Evolutionary conservation across 2,329 filamentous ascomycete species (phyloP).

Genomic region (Chaetomium strumarium): DNA sequence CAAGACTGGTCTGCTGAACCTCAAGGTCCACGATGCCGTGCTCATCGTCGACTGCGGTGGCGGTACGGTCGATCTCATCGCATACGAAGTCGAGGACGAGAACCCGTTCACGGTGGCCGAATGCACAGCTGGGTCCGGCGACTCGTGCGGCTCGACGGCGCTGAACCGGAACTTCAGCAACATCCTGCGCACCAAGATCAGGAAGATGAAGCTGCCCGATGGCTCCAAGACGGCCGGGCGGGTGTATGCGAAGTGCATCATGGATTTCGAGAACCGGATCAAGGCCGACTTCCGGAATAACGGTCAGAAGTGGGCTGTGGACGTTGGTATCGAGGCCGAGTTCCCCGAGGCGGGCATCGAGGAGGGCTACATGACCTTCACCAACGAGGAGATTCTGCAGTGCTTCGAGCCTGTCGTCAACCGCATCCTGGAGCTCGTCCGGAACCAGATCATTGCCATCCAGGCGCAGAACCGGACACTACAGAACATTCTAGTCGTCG

Average conservation of each 20-base stretch:
- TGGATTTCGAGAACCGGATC: conserved; percentile 99
- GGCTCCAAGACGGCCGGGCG: conserved; percentile 96
- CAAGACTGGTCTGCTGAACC: conserved; percentile 89
- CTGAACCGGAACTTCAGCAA: conserved; percentile 98
- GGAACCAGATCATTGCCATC: conserved; percentile 98
- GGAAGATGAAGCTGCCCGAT: conserved; percentile 98
- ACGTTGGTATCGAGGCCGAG: conserved; percentile 96
- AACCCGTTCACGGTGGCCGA: conserved; percentile 95
- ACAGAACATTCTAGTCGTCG: conserved; percentile 95
- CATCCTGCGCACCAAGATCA: conserved; percentile 92
- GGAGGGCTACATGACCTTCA: conserved; percentile 99
- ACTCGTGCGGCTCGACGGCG: conserved; percentile 96
- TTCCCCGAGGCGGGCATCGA: conserved; percentile 97
- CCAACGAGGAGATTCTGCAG: conserved; percentile 97
- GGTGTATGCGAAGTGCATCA: conserved; percentile 98
- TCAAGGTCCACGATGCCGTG: conserved; percentile 98
- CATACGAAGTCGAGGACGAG: conserved; percentile 97
- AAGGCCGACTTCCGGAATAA: conserved; percentile 99
- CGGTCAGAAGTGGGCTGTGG: conserved; percentile 97
- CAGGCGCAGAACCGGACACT: conserved; percentile 91
- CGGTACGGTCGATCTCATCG: conserved; percentile 97
- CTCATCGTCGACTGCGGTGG: conserved; percentile 97
- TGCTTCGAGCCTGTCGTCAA: conserved; percentile 99
- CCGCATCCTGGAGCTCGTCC: conserved; percentile 88
- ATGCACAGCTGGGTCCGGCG: conserved; percentile 93